phyloP scores from a whole-genome alignment of 129 eudicot species.

The Flaveria brownii region DNA sequence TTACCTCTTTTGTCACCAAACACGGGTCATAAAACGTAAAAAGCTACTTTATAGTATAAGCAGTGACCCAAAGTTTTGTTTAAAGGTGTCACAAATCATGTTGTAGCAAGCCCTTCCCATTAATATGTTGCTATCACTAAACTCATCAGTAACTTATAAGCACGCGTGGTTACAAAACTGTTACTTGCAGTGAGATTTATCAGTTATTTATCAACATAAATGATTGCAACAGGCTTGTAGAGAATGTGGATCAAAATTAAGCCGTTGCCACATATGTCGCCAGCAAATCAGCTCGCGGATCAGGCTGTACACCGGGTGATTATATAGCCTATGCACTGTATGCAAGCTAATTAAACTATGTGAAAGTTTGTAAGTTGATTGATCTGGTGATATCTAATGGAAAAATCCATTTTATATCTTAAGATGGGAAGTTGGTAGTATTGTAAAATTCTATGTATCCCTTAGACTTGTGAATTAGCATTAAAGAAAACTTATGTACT shows the following conservation, averaged over 20 bases:
- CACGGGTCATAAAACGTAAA: background rate
- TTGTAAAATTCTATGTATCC: background rate
- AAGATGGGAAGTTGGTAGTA: background rate
- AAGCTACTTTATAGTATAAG: background rate
- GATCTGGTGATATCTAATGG: slow-evolving; percentile 15
- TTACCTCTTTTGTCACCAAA: background rate
- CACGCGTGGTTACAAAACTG: background rate
- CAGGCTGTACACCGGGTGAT: slow-evolving; percentile 53
- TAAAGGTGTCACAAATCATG: background rate
- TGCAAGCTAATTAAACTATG: background rate
- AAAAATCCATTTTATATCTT: background rate
- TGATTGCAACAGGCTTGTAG: slow-evolving; percentile 59
- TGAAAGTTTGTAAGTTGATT: slow-evolving; percentile 2
- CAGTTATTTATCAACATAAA: background rate
- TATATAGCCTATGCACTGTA: background rate
- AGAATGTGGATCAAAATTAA: slow-evolving; percentile 61
- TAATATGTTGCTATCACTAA: background rate
- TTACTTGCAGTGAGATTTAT: slow-evolving; percentile 1
- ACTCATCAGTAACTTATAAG: background rate
- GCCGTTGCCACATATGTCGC: slow-evolving; percentile 72
- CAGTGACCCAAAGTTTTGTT: background rate
- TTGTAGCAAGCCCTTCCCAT: background rate
- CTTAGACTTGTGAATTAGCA: background rate
- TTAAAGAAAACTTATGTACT: background rate
- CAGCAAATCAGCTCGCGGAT: slow-evolving; percentile 52